Evolutionary conservation across 1,284 basidiomycete genomes (phyloP).

Genomic region (Apiotrichum brassicae): DNA sequence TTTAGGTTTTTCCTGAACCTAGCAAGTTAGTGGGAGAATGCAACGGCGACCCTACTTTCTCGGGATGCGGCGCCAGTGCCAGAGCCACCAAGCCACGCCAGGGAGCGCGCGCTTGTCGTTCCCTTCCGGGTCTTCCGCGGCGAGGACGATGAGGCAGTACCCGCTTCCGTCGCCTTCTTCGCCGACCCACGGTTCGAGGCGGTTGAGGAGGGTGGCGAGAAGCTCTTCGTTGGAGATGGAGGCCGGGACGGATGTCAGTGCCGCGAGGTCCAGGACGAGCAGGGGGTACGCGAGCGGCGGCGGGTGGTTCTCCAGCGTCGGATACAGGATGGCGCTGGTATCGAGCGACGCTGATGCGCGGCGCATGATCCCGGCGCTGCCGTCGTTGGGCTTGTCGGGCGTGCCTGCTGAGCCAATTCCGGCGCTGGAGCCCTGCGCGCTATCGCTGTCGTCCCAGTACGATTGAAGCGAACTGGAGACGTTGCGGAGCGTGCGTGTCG

Average conservation of each 20-base stretch:
- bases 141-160: conserved; percentile 36
- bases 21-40: neutral
- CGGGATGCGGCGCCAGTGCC: conserved; percentile 31
- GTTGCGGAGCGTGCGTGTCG: conserved; percentile 3
- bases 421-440: neutral
- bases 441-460: neutral
- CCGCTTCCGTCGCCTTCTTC: conserved; percentile 28
- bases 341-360: conserved; percentile 4
- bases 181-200: conserved; percentile 36
- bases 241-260: conserved; percentile 17
- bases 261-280: conserved; percentile 26
- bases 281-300: conserved; percentile 17
- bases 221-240: conserved; percentile 26
- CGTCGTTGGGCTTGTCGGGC: neutral
- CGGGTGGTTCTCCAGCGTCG: conserved; percentile 16
- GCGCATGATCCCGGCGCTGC: neutral
- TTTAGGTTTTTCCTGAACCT: conserved; percentile 42
- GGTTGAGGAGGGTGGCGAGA: conserved; percentile 20
- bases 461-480: conserved; percentile 1
- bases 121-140: conserved; percentile 20
- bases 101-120: conserved; percentile 23
- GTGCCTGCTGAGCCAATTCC: neutral
- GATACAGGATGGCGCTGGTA: conserved; percentile 10
- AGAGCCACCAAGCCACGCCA: conserved; percentile 35
- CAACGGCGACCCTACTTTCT: conserved; percentile 21